These are phyloP conservation scores for Leucoagaricus sp. DNA, from an alignment of 1,284 basidiomycete species.

Conservation along the genomic window DNA sequence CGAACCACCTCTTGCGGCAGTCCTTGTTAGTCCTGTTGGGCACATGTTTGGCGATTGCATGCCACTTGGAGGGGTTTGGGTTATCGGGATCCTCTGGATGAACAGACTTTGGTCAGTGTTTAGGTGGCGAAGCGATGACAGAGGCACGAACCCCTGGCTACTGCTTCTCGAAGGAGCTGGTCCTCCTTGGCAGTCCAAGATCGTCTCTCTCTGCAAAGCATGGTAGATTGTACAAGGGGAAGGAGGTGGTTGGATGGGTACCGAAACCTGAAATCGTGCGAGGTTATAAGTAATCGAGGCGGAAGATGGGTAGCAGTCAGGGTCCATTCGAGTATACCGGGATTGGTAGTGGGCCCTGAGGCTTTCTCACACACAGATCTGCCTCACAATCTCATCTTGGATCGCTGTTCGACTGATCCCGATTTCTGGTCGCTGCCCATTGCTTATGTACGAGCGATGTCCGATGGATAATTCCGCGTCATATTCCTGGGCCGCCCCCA, in stretches of 20 bases:
- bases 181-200: conserved; percentile 59
- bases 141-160: conserved; percentile 43
- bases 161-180: conserved; percentile 52
- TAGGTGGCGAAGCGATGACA: conserved; percentile 5
- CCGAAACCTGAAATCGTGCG: neutral
- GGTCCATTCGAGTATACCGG: conserved; percentile 19
- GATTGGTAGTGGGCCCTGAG: conserved; percentile 34
- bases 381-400: conserved; percentile 31
- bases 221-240: conserved; percentile 21
- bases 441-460: conserved; percentile 26
- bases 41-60: conserved; percentile 60
- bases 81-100: conserved; percentile 52
- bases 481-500: conserved; percentile 19
- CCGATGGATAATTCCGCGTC: conserved; percentile 26
- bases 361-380: conserved; percentile 35
- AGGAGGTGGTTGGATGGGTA: neutral
- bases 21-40: conserved; percentile 61
- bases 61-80: conserved; percentile 57
- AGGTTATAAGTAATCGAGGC: conserved; percentile 14
- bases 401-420: conserved; percentile 17
- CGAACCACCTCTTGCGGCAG: conserved; percentile 61
- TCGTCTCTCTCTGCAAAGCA: conserved; percentile 51
- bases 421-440: conserved; percentile 19
- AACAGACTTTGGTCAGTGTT: conserved; percentile 16
- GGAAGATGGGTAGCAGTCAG: neutral